Evolutionary conservation across 495 filamentous ascomycete species (phyloP).

Genomic region (Hypomontagnella submonticulosa): DNA sequence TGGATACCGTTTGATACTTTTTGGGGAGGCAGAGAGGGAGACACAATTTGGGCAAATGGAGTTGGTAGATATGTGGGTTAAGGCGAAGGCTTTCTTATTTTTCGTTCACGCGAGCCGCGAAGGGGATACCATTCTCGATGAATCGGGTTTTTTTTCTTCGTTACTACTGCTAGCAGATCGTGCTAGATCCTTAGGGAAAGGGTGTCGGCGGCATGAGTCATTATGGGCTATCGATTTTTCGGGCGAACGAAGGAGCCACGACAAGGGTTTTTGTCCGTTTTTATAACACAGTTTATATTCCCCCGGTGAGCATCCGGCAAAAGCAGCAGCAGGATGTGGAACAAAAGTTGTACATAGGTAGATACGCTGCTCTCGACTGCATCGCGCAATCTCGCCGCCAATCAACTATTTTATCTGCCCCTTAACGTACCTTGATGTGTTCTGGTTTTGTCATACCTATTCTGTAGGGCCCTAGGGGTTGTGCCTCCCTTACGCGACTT

Average conservation of each 20-base stretch:
- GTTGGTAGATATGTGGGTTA: conserved; percentile 41
- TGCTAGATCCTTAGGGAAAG: conserved; percentile 22
- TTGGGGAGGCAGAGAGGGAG: conserved; percentile 30
- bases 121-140: conserved; percentile 42
- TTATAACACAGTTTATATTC: conserved; percentile 15
- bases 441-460: too few relatives aligned
- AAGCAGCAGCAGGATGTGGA: neutral
- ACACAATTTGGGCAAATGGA: conserved; percentile 43
- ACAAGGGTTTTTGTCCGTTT: neutral
- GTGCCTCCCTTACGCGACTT: too few relatives aligned
- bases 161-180: conserved; percentile 10
- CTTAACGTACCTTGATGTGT: too few relatives aligned
- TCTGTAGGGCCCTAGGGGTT: too few relatives aligned
- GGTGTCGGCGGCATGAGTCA: neutral
- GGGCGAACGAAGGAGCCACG: conserved; percentile 6
- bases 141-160: conserved; percentile 20
- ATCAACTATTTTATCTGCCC: neutral
- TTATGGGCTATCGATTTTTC: conserved; percentile 10
- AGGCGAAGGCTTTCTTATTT: conserved; percentile 27
- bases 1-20: conserved; percentile 48
- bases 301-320: conserved; percentile 14
- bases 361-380: conserved; percentile 17
- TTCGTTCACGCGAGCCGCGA: conserved; percentile 12
- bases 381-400: conserved; percentile 4
- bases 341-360: conserved; percentile 24